Conservation (phyloP, 257 asterid genomes). For the Jacaranda copaia region DNA sequence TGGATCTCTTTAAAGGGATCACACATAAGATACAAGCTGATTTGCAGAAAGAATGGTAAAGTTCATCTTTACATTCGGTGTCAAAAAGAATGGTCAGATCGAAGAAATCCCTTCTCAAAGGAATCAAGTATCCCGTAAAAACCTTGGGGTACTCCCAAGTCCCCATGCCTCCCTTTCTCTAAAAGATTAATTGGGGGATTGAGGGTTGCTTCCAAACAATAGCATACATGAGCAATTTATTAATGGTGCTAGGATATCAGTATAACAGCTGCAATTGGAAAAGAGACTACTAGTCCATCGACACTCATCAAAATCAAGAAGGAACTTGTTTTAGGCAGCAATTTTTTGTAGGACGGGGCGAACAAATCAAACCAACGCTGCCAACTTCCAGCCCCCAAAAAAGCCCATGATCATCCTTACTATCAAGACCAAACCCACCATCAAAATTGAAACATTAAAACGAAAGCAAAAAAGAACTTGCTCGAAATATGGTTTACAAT, state of each 20-base stretch:
- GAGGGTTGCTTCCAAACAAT: background rate
- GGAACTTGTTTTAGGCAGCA: background rate
- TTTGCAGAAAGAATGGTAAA: slow-evolving; percentile 8
- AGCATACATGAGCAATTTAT: background rate
- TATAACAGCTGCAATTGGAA: background rate
- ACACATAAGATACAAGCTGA: slow-evolving; percentile 34
- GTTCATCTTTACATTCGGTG: background rate
- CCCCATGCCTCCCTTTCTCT: background rate
- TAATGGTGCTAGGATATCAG: background rate
- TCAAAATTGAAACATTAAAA: background rate
- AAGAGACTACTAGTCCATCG: too few species aligned
- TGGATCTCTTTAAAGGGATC: slow-evolving; percentile 37
- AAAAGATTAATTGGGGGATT: background rate
- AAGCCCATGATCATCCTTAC: background rate
- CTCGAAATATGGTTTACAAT: background rate
- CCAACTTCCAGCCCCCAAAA: background rate
- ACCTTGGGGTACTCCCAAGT: background rate
- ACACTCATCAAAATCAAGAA: too few species aligned
- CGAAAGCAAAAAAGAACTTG: background rate
- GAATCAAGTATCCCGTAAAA: background rate
- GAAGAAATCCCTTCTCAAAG: background rate
- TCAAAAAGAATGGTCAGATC: slow-evolving; percentile 21
- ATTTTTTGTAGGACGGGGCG: background rate
- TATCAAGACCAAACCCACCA: background rate
- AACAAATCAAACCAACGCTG: background rate